phyloP scores from a whole-genome alignment of 352 stramenopile species.

The Globisporangium irregulare region DNA sequence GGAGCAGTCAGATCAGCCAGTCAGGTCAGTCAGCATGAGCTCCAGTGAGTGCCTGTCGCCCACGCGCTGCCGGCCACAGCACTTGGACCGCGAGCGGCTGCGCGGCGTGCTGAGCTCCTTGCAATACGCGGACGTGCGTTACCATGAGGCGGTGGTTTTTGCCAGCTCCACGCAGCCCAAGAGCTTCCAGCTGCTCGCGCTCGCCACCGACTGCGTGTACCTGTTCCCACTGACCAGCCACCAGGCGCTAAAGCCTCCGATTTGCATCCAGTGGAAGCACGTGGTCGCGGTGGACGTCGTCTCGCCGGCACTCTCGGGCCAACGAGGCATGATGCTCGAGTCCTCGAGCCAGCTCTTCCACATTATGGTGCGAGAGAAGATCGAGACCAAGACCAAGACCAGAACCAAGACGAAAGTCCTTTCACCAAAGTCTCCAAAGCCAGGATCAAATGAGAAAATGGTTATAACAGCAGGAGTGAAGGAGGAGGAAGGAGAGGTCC shows the following conservation, averaged over 20 bases:
- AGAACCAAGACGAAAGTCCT: not conserved
- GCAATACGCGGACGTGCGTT: conserved; percentile 38
- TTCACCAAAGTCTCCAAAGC: not conserved
- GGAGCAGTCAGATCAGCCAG: not conserved
- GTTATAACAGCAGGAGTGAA: no score
- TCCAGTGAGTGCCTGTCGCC: conserved; percentile 23
- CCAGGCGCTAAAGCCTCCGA: conserved; percentile 11
- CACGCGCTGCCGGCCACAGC: conserved; percentile 49
- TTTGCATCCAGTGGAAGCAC: conserved; percentile 22
- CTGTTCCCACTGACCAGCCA: conserved; percentile 40
- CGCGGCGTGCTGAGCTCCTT: conserved; percentile 28
- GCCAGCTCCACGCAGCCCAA: conserved; percentile 19
- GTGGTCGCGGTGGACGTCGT: conserved; percentile 36
- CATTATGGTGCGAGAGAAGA: conserved; percentile 21
- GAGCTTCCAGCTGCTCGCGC: conserved; percentile 48
- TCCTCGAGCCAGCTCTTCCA: conserved; percentile 48
- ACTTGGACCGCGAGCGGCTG: conserved; percentile 56
- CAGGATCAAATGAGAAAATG: not conserved
- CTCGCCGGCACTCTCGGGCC: conserved; percentile 32
- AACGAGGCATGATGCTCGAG: conserved; percentile 44
- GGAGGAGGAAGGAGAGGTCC: not conserved
- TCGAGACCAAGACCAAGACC: not conserved
- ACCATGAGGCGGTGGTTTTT: conserved; percentile 59
- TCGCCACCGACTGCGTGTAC: conserved; percentile 40
- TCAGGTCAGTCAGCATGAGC: conserved; percentile 3